Percentiles rank a stretch among this genome's conserved stretches.
These are phyloP conservation scores for Coniosporium apollinis DNA, from an alignment of 495 filamentous ascomycete genomes.

Conservation along the genomic window DNA sequence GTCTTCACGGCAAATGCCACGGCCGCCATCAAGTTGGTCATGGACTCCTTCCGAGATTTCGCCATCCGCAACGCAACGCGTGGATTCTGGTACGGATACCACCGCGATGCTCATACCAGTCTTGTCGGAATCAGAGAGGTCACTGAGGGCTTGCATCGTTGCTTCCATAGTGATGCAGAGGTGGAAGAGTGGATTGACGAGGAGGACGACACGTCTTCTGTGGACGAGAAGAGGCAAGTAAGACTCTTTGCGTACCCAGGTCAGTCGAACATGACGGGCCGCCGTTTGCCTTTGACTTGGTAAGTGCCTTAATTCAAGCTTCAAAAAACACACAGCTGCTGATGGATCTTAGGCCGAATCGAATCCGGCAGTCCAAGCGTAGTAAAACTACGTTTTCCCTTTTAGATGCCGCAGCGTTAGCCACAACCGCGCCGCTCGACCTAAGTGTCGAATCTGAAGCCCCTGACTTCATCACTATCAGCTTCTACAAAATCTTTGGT, in stretches of 20 bases:
- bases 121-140: conserved; percentile 53
- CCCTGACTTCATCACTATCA: conserved; percentile 56
- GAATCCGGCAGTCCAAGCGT: conserved; percentile 29
- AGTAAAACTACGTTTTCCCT: conserved; percentile 43
- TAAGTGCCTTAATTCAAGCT: no score
- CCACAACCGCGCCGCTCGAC: conserved; percentile 46
- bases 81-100: conserved; percentile 60
- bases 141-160: conserved; percentile 35
- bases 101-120: conserved; percentile 57
- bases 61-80: conserved; percentile 15
- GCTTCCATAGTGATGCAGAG: conserved; percentile 47
- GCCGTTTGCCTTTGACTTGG: conserved; percentile 49
- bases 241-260: conserved; percentile 61
- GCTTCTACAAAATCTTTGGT: conserved; percentile 73
- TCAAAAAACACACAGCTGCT: no score
- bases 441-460: conserved; percentile 41
- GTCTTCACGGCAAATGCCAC: conserved; percentile 56
- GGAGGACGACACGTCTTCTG: conserved; percentile 12
- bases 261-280: conserved; percentile 66
- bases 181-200: conserved; percentile 49
- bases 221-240: conserved; percentile 17
- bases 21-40: conserved; percentile 52
- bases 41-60: conserved; percentile 44
- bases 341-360: conserved; percentile 18
- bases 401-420: conserved; percentile 57